These are phyloP conservation scores for Gracilaria gracilis DNA, from an alignment of 23 red algal genomes.

Conservation along the genomic window DNA sequence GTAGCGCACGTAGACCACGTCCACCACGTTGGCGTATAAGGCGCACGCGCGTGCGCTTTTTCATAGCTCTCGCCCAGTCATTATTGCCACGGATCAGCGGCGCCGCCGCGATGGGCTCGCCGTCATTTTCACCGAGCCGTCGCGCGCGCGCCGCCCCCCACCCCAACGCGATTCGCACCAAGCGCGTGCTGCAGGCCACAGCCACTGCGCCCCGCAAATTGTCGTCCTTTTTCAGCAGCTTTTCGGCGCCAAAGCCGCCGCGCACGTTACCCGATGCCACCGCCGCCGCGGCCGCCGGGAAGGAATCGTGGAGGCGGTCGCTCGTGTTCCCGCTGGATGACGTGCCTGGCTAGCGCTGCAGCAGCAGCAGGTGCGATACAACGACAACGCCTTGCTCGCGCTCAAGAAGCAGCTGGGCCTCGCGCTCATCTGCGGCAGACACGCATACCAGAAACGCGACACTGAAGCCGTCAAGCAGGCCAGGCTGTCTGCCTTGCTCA, in stretches of 20 bases:
- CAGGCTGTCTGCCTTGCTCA: background rate
- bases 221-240: background rate
- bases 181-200: slow-evolving; percentile 19
- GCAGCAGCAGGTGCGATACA: background rate
- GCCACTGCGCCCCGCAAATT: slow-evolving; percentile 26
- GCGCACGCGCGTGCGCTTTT: too few species aligned
- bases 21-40: background rate
- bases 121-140: background rate
- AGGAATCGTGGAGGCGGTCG: slow-evolving; percentile 11
- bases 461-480: background rate
- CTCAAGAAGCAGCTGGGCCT: slow-evolving; percentile 45
- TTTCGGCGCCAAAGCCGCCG: slow-evolving; percentile 17
- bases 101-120: background rate
- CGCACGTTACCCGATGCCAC: too few species aligned
- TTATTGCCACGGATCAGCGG: too few species aligned
- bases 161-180: slow-evolving; percentile 2
- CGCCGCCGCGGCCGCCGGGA: background rate
- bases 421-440: slow-evolving; percentile 23
- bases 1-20: too few species aligned
- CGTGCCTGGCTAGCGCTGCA: background rate
- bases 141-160: background rate
- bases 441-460: slow-evolving; percentile 27
- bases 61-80: too few species aligned
- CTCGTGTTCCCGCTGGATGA: slow-evolving; percentile 34
- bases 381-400: slow-evolving; percentile 14